Evolutionary conservation across 352 stramenopile species (phyloP).

Genomic region (Phytophthora hybrid): DNA sequence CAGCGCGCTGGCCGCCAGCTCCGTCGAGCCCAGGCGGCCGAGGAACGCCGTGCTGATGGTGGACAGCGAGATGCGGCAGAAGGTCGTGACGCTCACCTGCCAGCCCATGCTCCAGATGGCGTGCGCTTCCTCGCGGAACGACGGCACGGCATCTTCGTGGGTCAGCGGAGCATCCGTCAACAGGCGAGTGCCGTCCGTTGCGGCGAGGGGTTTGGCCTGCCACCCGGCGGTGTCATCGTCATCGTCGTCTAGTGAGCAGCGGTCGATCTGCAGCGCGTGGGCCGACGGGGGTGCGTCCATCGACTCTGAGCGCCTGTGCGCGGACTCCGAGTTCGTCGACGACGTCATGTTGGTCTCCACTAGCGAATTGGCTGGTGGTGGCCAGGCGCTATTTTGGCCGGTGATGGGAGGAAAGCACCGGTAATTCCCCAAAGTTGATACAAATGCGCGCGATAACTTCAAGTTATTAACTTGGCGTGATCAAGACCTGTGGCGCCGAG

Average conservation of each 20-base stretch:
- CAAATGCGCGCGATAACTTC: too few relatives aligned
- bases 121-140: slow-evolving; percentile 61
- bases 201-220: slow-evolving; percentile 26
- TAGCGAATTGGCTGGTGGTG: background rate
- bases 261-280: slow-evolving; percentile 31
- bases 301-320: slow-evolving; percentile 4
- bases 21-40: slow-evolving; percentile 75
- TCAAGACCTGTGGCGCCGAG: too few relatives aligned
- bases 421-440: background rate
- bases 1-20: slow-evolving; percentile 75
- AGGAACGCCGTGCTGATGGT: slow-evolving; percentile 86
- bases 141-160: slow-evolving; percentile 29
- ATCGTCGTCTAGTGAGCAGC: slow-evolving; percentile 24
- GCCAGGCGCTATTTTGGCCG: too few relatives aligned
- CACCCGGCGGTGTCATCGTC: background rate
- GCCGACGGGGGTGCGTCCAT: slow-evolving; percentile 14
- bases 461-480: too few relatives aligned
- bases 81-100: slow-evolving; percentile 85
- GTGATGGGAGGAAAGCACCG: background rate
- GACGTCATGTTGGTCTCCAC: slow-evolving; percentile 6
- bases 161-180: background rate
- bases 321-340: background rate
- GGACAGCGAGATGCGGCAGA: slow-evolving; percentile 81
- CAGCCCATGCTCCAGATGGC: slow-evolving; percentile 87
- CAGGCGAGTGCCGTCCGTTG: slow-evolving; percentile 18